phyloP scores from a whole-genome alignment of 164 flowering plant genomes.

The Aristolochia californica region DNA sequence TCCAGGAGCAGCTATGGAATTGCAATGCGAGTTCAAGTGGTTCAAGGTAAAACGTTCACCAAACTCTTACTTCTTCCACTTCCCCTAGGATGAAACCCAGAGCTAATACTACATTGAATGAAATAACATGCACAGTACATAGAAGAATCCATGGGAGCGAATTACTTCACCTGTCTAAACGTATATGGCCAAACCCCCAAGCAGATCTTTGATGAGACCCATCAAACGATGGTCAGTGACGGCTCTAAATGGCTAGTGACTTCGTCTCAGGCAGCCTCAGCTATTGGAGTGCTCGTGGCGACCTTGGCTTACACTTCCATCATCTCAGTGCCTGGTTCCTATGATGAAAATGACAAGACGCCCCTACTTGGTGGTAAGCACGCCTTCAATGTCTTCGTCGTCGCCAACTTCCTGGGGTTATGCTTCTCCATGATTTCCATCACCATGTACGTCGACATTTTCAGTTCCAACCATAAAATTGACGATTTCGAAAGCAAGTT shows the following conservation, averaged over 20 bases:
- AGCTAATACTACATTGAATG: neutral
- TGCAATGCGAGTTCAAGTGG: slow-evolving; percentile 47
- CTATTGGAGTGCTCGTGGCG: slow-evolving; percentile 6
- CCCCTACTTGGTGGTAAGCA: slow-evolving; percentile 1
- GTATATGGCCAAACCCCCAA: neutral
- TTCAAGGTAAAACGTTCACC: slow-evolving; percentile 19
- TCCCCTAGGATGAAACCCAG: neutral
- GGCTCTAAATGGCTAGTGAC: slow-evolving; percentile 5
- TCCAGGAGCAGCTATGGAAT: slow-evolving; percentile 32
- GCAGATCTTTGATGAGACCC: neutral
- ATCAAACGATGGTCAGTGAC: too few species aligned
- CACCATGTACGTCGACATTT: neutral
- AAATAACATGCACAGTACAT: neutral
- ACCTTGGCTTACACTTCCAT: slow-evolving; percentile 5
- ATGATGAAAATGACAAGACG: neutral
- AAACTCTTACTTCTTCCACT: neutral
- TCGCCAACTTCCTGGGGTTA: neutral
- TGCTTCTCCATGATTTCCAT: slow-evolving; percentile 4
- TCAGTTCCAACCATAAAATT: neutral
- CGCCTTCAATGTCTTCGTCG: slow-evolving; percentile 1
- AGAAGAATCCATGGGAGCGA: neutral
- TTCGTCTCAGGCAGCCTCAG: slow-evolving; percentile 6
- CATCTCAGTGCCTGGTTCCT: slow-evolving; percentile 6
- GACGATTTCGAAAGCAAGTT: neutral
- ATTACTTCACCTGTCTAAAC: neutral